Percentiles rank a stretch among this genome's conserved stretches.
Evolutionary conservation across 2,329 filamentous ascomycete species (phyloP).

Genomic region (Bipolaris zeicola): DNA sequence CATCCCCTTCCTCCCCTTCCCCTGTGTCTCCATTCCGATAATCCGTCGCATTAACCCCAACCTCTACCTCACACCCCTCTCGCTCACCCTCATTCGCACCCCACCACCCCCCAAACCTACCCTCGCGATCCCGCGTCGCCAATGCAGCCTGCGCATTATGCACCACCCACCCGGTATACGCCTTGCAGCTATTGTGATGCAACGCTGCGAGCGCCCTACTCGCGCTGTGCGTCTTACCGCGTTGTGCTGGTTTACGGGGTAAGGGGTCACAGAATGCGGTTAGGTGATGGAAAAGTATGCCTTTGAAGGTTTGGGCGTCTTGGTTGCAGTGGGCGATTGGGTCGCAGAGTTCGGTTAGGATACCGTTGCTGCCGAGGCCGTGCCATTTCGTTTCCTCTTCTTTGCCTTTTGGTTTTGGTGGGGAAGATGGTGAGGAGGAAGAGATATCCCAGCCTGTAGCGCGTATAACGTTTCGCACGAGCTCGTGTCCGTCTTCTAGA

Average conservation of each 20-base stretch:
- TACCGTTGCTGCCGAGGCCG: conserved; percentile 77
- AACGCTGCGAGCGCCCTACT: conserved; percentile 19
- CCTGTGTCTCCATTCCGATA: conserved; percentile 9
- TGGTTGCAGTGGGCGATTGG: conserved; percentile 75
- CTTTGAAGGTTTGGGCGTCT: conserved; percentile 88
- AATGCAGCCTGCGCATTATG: conserved; percentile 79
- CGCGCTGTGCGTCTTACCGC: conserved; percentile 53
- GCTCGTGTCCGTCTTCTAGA: conserved; percentile 76
- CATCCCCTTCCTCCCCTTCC: neutral
- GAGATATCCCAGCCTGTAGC: conserved; percentile 73
- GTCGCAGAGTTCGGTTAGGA: conserved; percentile 87
- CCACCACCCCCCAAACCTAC: conserved; percentile 91
- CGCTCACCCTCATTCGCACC: conserved; percentile 42
- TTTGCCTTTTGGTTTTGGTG: neutral
- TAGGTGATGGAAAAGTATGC: conserved; percentile 92
- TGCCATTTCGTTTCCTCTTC: conserved; percentile 59
- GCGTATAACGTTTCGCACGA: conserved; percentile 73
- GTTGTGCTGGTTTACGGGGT: conserved; percentile 51
- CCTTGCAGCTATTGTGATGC: conserved; percentile 67
- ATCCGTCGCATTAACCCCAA: conserved; percentile 6
- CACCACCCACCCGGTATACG: conserved; percentile 75
- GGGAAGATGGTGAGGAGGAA: neutral
- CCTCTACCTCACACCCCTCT: too few species aligned
- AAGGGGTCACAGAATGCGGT: conserved; percentile 76
- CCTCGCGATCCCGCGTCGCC: conserved; percentile 67